These are phyloP conservation scores for Fusarium euwallaceae DNA, from an alignment of 2,329 filamentous ascomycete genomes.

Conservation along the genomic window DNA sequence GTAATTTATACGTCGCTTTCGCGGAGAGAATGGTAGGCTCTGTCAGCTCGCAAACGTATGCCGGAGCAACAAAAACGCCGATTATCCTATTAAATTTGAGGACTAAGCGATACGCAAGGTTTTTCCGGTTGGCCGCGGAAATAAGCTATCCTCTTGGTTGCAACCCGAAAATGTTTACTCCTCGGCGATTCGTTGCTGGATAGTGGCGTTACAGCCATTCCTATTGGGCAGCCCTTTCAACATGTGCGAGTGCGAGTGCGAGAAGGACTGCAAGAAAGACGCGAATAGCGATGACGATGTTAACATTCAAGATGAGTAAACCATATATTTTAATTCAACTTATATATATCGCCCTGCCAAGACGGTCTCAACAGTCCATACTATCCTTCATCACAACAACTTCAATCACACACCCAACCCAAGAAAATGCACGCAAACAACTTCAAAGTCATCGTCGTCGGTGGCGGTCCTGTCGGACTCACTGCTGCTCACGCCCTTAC, in stretches of 20 bases:
- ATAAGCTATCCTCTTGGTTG: not conserved
- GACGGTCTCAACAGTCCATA: not conserved
- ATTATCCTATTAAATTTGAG: not conserved
- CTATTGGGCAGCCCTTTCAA: not conserved
- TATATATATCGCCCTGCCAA: not conserved
- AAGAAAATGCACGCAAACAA: not conserved
- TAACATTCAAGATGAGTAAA: not conserved
- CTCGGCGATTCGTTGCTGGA: not conserved
- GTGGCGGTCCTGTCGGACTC: constrained; percentile 47
- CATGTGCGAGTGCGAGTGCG: not conserved
- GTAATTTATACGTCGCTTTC: not conserved
- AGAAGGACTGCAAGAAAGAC: not conserved
- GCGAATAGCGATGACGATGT: not conserved
- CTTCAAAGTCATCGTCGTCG: constrained; percentile 46
- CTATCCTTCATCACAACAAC: not conserved
- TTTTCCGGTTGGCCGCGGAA: not conserved
- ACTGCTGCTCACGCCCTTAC: constrained; percentile 45
- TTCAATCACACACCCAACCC: not conserved
- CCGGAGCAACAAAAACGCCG: not conserved
- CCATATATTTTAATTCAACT: too few relatives aligned
- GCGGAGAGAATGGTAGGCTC: not conserved
- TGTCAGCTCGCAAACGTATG: not conserved
- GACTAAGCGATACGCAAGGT: too few relatives aligned
- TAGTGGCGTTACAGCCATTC: not conserved
- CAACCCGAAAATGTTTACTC: not conserved